Base-by-base conservation (phyloP, 192 early-diverging fungal genomes). In the Coemansia sp. region DNA sequence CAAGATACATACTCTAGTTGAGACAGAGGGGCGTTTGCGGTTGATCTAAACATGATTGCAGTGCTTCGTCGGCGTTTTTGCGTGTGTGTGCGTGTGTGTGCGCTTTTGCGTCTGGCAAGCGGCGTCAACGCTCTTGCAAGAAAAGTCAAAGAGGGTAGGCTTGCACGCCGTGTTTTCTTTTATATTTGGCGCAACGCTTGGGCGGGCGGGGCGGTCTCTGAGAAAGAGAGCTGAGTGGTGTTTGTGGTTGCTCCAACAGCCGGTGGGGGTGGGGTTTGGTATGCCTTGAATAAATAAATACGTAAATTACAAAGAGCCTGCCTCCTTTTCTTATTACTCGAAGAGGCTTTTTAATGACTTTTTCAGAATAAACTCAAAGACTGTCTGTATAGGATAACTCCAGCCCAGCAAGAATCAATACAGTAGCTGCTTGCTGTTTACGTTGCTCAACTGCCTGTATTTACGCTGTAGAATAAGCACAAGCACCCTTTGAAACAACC, bases 1-100 rank as follows among this genome's bases (percentile, higher is more conserved):
- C 15, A 56, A 1, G 38, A 67, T 70, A 70, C 68, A 33, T 70
- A 70, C 68, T 70, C 68, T 63, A 62, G 56, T 34, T 70, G 68
- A 49, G 67, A 38, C 20, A 59, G 55, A 50, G 48, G 48, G 15
- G 50, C 35, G 63, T 25, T 38, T 10, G 61, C 45, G 46, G 61
- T 57, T 22, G 61, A 61, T 53, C 62, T 61, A 46, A 70, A 59
- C 62, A 67, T 67, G 35, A 56, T 33, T 41, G 65, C 5, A 56
- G 33, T 22, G 52, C 15, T 20, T 11, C 11, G 52, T 54, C 48
- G 22, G 48, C 22, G 19, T 20, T 50, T 20, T n/a, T 46, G 43
- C 14, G 10, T 19, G 36, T 4, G 36, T 46, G 45, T 46, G n/a
- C 17, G 48, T 23, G 48, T 23, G 48, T 50, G 48, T 43, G 2